Conservation (phyloP, 2,329 filamentous ascomycete species). For the Ophiostoma tasmaniense region DNA sequence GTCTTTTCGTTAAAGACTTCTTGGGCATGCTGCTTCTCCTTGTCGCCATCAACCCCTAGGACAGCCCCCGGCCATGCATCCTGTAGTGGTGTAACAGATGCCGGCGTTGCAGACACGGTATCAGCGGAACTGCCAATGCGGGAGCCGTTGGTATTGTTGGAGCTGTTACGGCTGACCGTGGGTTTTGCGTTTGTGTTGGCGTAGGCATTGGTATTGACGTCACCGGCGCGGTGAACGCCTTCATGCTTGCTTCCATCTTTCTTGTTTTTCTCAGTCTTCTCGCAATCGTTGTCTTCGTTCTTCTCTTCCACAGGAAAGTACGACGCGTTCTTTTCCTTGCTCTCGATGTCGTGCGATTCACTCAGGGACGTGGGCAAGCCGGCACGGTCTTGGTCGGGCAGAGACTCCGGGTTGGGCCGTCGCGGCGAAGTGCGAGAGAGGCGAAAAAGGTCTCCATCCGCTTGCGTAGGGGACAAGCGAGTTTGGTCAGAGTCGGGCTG, state of each 20-base stretch:
- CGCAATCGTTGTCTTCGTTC: background rate
- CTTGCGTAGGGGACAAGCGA: conserved; percentile 46
- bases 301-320: conserved; percentile 24
- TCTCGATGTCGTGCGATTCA: conserved; percentile 13
- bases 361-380: conserved; percentile 18
- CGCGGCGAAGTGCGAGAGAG: conserved; percentile 28
- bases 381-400: background rate
- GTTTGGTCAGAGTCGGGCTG: conserved; percentile 47
- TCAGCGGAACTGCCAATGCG: conserved; percentile 6
- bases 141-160: conserved; percentile 16
- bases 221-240: background rate
- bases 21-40: conserved; percentile 24
- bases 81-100: conserved; percentile 40
- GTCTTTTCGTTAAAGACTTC: conserved; percentile 18
- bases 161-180: background rate
- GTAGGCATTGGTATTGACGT: background rate
- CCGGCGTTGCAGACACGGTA: conserved; percentile 17
- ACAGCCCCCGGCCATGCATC: conserved; percentile 49
- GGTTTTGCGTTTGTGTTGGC: background rate
- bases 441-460: conserved; percentile 41
- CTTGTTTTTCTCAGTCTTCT: background rate
- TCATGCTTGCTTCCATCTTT: background rate
- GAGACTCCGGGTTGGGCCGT: conserved; percentile 19
- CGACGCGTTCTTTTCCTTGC: conserved; percentile 8
- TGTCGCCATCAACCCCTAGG: conserved; percentile 31